Conservation (phyloP, 768 basidiomycete species). For the Phylloporus scabripes region DNA sequence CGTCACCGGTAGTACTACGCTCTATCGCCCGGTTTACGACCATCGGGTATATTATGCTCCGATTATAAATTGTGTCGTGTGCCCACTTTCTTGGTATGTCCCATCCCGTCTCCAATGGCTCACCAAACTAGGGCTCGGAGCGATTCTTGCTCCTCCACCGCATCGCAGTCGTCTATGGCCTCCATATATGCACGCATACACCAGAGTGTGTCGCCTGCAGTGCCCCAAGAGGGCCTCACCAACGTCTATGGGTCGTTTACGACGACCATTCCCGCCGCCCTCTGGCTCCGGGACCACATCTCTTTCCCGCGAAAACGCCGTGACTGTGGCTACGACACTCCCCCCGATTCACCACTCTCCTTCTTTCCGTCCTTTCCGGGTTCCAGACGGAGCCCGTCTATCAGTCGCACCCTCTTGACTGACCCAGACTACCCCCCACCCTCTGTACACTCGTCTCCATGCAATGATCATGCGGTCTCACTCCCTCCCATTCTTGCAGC, state of each 20-base stretch:
- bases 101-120: background rate
- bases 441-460: constrained; percentile 20
- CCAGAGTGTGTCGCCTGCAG: constrained; percentile 20
- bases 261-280: constrained; percentile 32
- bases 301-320: constrained; percentile 8
- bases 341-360: constrained; percentile 27
- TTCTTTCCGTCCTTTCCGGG: constrained; percentile 11
- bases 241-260: constrained; percentile 37
- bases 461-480: constrained; percentile 1
- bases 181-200: constrained; percentile 21
- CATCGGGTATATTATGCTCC: constrained; percentile 1
- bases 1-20: background rate
- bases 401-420: constrained; percentile 38
- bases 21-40: constrained; percentile 10
- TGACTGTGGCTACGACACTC: constrained; percentile 21
- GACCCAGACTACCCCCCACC: constrained; percentile 10
- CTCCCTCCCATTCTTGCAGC: constrained; percentile 44
- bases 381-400: constrained; percentile 32
- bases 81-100: constrained; percentile 12
- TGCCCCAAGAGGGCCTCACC: constrained; percentile 20
- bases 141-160: constrained; percentile 17
- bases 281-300: constrained; percentile 26
- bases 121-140: constrained; percentile 16
- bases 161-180: constrained; percentile 23
- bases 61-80: constrained; percentile 26